phyloP scores from a whole-genome alignment of 23 red algal species.

The Gracilaria gracilis region DNA sequence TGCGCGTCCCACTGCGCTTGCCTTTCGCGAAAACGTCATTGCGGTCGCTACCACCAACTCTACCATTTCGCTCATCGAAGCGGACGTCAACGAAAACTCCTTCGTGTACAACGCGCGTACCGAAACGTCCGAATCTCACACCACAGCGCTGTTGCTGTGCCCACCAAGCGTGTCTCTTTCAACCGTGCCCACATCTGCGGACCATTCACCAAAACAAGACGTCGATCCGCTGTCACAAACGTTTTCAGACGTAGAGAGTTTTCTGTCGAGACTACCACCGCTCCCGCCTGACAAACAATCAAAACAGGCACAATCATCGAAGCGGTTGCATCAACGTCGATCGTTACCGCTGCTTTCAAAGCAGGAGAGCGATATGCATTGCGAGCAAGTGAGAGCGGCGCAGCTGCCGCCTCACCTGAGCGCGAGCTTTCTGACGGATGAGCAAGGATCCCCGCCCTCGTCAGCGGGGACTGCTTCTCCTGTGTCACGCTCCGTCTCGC shows the following conservation, averaged over 20 bases:
- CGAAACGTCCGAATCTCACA: conserved; percentile 1
- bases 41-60: conserved; percentile 6
- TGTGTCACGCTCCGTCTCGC: not conserved
- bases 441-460: conserved; percentile 5
- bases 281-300: conserved; percentile 5
- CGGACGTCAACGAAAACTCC: not conserved
- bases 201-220: not conserved
- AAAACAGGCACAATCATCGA: not conserved
- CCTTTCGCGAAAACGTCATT: conserved; percentile 15
- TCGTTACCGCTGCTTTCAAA: not conserved
- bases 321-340: not conserved
- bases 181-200: not conserved
- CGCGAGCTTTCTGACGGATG: conserved; percentile 20
- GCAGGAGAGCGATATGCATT: too few species aligned
- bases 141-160: not conserved
- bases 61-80: conserved; percentile 4
- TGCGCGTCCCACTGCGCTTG: conserved; percentile 43
- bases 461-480: not conserved
- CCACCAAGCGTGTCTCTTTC: not conserved
- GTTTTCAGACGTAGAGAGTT: conserved; percentile 23
- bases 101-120: not conserved
- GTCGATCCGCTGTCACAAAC: conserved; percentile 26
- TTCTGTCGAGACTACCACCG: conserved; percentile 3
- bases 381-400: not conserved
- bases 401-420: conserved; percentile 3